phyloP scores from a whole-genome alignment of 2,329 filamentous ascomycete species.

The Emergomyces africanus region DNA sequence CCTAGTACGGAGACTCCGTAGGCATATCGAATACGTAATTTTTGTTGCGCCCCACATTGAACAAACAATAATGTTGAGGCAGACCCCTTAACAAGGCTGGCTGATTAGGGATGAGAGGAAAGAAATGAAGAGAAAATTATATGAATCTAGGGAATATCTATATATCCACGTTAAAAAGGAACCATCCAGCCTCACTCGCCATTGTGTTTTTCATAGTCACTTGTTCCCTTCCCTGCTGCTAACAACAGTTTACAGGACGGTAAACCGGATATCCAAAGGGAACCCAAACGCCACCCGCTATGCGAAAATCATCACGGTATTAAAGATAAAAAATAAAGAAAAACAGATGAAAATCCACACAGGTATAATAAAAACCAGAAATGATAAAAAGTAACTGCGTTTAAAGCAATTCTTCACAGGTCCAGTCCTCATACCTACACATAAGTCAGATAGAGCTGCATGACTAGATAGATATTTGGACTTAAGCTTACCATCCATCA shows the following conservation, averaged over 20 bases:
- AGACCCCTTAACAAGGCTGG: neutral
- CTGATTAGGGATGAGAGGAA: neutral
- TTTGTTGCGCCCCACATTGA: neutral
- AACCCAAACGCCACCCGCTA: slow-evolving; percentile 11
- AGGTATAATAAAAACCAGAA: neutral
- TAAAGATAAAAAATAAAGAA: neutral
- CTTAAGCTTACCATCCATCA: slow-evolving; percentile 69
- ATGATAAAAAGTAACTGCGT: neutral
- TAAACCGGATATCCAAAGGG: neutral
- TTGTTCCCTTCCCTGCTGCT: neutral
- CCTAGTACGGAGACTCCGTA: too few species aligned
- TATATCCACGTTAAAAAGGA: neutral
- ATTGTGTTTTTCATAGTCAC: neutral
- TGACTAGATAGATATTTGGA: neutral
- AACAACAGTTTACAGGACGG: neutral
- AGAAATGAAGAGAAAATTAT: neutral
- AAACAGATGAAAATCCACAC: too few species aligned
- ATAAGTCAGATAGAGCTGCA: neutral
- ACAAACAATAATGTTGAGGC: too few species aligned
- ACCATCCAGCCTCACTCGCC: neutral
- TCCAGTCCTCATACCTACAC: slow-evolving; percentile 92
- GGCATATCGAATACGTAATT: too few species aligned
- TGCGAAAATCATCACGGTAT: slow-evolving; percentile 4
- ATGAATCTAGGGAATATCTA: neutral
- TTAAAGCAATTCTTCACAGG: slow-evolving; percentile 80